A percentile compares a stretch with the other conserved stretches of the same genome.
Evolutionary conservation across 352 stramenopile genomes (phyloP).

Genomic region (Thraustochytrium sp.): DNA sequence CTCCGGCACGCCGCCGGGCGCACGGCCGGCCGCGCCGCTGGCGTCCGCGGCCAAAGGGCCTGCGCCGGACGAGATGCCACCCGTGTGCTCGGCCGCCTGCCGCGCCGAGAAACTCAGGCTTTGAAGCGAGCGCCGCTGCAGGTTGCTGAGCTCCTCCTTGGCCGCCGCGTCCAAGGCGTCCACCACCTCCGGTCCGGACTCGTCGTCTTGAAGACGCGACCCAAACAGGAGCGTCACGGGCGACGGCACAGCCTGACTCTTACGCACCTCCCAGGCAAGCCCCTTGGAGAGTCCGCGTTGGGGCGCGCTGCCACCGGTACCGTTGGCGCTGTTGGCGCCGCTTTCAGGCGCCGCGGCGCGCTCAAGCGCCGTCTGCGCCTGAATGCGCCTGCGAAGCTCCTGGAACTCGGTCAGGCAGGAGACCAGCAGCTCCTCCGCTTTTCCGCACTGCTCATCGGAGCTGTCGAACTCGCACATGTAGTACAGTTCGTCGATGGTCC

Average conservation of each 20-base stretch:
- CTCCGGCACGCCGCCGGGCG: not conserved
- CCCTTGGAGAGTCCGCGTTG: not conserved
- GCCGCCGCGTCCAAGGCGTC: not conserved
- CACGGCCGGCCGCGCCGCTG: no score
- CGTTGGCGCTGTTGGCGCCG: not conserved
- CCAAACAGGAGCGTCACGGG: slow-evolving; percentile 36
- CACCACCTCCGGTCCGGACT: not conserved
- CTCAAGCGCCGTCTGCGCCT: not conserved
- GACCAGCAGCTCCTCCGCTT: slow-evolving; percentile 36
- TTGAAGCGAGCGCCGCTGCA: slow-evolving; percentile 20
- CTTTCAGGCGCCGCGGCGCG: not conserved
- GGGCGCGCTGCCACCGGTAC: no score
- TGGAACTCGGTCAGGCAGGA: slow-evolving; percentile 9
- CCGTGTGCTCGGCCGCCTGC: not conserved
- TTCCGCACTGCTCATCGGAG: not conserved
- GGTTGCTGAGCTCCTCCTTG: not conserved
- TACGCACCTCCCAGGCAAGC: slow-evolving; percentile 40
- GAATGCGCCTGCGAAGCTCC: slow-evolving; percentile 31
- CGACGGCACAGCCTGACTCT: slow-evolving; percentile 38
- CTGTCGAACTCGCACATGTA: slow-evolving; percentile 48
- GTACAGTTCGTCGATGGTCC: slow-evolving; percentile 45
- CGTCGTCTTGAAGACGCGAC: slow-evolving; percentile 5
- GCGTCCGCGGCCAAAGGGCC: no score
- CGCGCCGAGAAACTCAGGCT: slow-evolving; percentile 1
- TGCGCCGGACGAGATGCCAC: no score